A percentile compares a stretch with the other conserved stretches of the same genome.
These are phyloP conservation scores for Lachnellula occidentalis DNA, from an alignment of 2,329 filamentous ascomycete genomes.

Conservation along the genomic window DNA sequence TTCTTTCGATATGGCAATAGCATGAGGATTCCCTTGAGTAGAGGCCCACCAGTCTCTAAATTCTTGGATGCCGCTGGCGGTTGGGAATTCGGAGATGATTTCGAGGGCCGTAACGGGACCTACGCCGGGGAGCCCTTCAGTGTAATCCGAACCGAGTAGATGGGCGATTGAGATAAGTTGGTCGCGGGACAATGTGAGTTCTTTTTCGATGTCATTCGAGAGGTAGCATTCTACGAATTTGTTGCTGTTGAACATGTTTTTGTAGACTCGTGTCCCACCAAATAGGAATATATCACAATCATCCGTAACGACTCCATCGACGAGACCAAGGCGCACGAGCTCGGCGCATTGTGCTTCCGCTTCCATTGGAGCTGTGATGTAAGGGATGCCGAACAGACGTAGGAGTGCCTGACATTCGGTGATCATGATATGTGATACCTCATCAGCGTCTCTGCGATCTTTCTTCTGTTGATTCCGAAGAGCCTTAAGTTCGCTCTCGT, in stretches of 20 bases:
- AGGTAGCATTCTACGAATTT: conserved; percentile 98
- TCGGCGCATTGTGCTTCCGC: conserved; percentile 96
- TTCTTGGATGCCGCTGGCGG: conserved; percentile 51
- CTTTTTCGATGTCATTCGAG: conserved; percentile 73
- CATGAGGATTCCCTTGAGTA: conserved; percentile 62
- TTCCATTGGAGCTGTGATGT: conserved; percentile 98
- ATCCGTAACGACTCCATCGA: conserved; percentile 96
- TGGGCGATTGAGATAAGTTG: conserved; percentile 89
- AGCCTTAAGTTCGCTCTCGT: conserved; percentile 80
- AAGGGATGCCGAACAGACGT: conserved; percentile 85
- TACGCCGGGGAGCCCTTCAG: conserved; percentile 82
- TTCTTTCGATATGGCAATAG: conserved; percentile 52
- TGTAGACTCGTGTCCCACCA: conserved; percentile 92
- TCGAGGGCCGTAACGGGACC: conserved; percentile 93
- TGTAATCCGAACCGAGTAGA: conserved; percentile 89
- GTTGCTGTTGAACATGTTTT: conserved; percentile 99
- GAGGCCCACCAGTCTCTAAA: conserved; percentile 86
- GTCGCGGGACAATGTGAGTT: conserved; percentile 79
- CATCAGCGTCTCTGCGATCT: conserved; percentile 90
- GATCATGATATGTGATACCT: conserved; percentile 95
- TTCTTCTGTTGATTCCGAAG: conserved; percentile 94
- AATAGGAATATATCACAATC: conserved; percentile 97
- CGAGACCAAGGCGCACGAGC: conserved; percentile 76
- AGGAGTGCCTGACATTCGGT: conserved; percentile 90
- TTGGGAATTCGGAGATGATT: conserved; percentile 82